These are phyloP conservation scores for Fusarium gaditjirri DNA, from an alignment of 2,329 filamentous ascomycete genomes.

Conservation along the genomic window DNA sequence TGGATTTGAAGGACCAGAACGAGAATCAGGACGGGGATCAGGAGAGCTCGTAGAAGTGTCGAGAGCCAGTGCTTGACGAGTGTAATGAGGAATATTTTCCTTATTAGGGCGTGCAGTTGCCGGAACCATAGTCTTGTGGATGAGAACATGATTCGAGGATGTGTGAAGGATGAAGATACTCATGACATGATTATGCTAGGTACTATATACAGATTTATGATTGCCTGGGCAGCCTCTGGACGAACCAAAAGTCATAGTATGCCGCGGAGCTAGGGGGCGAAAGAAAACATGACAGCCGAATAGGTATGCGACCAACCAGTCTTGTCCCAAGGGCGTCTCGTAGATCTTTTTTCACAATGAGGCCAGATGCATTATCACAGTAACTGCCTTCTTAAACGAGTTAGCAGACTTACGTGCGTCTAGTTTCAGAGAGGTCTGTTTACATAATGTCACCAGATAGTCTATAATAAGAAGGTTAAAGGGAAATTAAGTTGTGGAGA, in stretches of 20 bases:
- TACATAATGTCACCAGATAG: background rate
- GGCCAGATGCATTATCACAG: background rate
- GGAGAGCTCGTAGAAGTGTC: background rate
- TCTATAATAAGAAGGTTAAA: slow-evolving; percentile 4
- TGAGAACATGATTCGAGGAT: background rate
- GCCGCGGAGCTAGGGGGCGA: background rate
- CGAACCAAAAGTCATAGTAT: background rate
- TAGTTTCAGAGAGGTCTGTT: background rate
- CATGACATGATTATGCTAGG: background rate
- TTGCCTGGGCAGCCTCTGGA: background rate
- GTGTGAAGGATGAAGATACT: background rate
- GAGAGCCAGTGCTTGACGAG: slow-evolving; percentile 6
- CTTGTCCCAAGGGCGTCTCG: background rate
- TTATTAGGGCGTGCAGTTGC: slow-evolving; percentile 2
- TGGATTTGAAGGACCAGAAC: slow-evolving; percentile 7
- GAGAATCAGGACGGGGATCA: slow-evolving; percentile 6
- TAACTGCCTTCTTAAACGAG: background rate
- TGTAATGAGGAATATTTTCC: slow-evolving; percentile 6
- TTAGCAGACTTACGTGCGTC: background rate
- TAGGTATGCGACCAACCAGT: background rate
- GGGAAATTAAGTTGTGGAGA: background rate
- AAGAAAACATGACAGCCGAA: background rate
- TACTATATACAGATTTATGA: background rate
- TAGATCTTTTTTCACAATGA: background rate
- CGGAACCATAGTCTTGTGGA: slow-evolving; percentile 1